Base-by-base conservation (phyloP, 163 green algal species). In the Coccomyxa subellipsoidea region DNA sequence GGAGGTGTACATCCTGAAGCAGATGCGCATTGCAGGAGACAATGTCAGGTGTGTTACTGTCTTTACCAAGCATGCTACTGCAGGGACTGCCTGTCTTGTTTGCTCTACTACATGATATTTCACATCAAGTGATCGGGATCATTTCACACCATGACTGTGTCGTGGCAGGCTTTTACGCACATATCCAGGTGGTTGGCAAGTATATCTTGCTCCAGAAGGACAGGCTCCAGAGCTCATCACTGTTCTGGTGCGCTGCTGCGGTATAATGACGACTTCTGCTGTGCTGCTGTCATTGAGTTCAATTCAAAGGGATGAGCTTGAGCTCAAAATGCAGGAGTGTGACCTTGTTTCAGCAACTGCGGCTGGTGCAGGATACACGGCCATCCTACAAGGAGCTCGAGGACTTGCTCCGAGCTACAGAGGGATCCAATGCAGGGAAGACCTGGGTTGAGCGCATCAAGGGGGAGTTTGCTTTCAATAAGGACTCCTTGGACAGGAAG, bases 371-470 rank as follows among this genome's bases (percentile, higher is more conserved):
- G 72, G 86, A 85, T 7, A 75, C 69, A 25, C 73, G 77, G 66
- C 92, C 92, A 5, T 86, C 69, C n/a, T 95, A 95, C 79, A 79
- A 85, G 47, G 83, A 95, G 85, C 80, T 95, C 38, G 89, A 95
- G 84, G 76, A 80, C 29, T 36, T 91, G 18, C 82, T 95, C 38
- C 79, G 85, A 18, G 75, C 39, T 6, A 80, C 87, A 73, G 79
- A 84, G 1, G 88, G 87, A 23, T 85, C 82, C 31, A 86, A 83
- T 70, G 85, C 84, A 54, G 91, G 89, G 84, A 93, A 94, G 86
- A 86, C 77, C 54, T 85, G 90, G 82, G 59, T 86, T 6, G 82
- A 93, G 71, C 79, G 90, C 10, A 40, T 94, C 71, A 79, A 82
- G 73, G 83, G 85, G 35, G 90, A 94, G 69, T 86, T 89, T 69